Percentiles rank a stretch among this genome's conserved stretches.
phyloP scores from a whole-genome alignment of 2,329 filamentous ascomycete genomes.

The Penicillium sp. region DNA sequence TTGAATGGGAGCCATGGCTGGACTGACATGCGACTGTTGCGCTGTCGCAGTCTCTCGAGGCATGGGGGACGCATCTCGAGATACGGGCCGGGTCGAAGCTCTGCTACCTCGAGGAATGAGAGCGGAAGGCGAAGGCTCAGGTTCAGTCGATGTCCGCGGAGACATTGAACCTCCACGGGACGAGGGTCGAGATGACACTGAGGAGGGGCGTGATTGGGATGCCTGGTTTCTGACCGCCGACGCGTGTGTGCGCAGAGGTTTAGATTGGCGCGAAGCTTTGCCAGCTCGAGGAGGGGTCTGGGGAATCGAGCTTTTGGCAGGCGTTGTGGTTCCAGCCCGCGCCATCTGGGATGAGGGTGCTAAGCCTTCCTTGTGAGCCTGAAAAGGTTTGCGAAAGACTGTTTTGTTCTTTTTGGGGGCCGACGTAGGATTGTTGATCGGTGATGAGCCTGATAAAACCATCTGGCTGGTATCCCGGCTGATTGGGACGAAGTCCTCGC shows the following conservation, averaged over 20 bases:
- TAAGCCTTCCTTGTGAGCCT: constrained; percentile 52
- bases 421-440: constrained; percentile 39
- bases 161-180: constrained; percentile 24
- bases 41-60: constrained; percentile 7
- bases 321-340: constrained; percentile 28
- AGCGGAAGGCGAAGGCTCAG: constrained; percentile 14
- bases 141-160: constrained; percentile 20
- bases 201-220: constrained; percentile 30
- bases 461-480: constrained; percentile 48
- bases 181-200: constrained; percentile 26
- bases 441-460: constrained; percentile 46
- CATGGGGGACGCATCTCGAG: constrained; percentile 20
- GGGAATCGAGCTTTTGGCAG: constrained; percentile 33
- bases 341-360: constrained; percentile 34
- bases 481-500: constrained; percentile 72
- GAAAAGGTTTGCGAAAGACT: constrained; percentile 58
- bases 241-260: constrained; percentile 33
- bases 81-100: constrained; percentile 21
- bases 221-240: constrained; percentile 35
- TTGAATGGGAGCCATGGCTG: constrained; percentile 2
- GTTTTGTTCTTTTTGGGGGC: constrained; percentile 55
- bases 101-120: constrained; percentile 13
- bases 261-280: constrained; percentile 26
- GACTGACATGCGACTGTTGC: background rate
- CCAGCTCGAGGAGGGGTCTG: constrained; percentile 33